Evolutionary conservation across 2,329 filamentous ascomycete species (phyloP).

Genomic region (Penicillium expansum): DNA sequence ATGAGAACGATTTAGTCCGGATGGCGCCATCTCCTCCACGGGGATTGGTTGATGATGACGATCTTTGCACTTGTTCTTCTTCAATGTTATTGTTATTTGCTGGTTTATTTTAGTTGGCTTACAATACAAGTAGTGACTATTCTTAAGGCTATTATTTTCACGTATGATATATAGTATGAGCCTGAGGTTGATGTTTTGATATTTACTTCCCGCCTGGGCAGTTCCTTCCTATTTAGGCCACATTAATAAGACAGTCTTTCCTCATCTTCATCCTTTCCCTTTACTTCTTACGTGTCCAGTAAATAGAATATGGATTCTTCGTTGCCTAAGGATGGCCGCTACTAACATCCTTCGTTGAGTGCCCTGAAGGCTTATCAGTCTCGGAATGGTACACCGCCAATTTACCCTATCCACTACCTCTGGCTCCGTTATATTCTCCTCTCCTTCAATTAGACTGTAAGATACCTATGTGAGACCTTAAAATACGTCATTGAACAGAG

Average conservation of each 20-base stretch:
- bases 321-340: too few species aligned
- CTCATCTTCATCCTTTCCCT: not conserved
- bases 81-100: not conserved
- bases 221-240: not conserved
- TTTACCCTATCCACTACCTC: not conserved
- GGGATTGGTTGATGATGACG: slow-evolving; percentile 18
- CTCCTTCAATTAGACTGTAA: not conserved
- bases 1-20: slow-evolving; percentile 29
- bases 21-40: slow-evolving; percentile 28
- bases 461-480: not conserved
- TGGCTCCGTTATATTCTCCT: not conserved
- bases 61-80: slow-evolving; percentile 5
- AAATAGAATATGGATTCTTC: too few species aligned
- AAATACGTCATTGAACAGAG: too few species aligned
- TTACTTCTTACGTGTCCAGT: too few species aligned
- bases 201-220: not conserved
- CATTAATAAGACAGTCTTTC: not conserved
- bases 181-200: too few species aligned
- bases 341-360: too few species aligned
- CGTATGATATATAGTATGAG: not conserved
- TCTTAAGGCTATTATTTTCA: not conserved
- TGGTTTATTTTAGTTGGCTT: not conserved
- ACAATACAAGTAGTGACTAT: not conserved
- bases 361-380: too few species aligned
- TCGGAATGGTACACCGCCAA: not conserved